Conservation (phyloP, 192 early-diverging fungal species). For the Umbelopsis sp. region DNA sequence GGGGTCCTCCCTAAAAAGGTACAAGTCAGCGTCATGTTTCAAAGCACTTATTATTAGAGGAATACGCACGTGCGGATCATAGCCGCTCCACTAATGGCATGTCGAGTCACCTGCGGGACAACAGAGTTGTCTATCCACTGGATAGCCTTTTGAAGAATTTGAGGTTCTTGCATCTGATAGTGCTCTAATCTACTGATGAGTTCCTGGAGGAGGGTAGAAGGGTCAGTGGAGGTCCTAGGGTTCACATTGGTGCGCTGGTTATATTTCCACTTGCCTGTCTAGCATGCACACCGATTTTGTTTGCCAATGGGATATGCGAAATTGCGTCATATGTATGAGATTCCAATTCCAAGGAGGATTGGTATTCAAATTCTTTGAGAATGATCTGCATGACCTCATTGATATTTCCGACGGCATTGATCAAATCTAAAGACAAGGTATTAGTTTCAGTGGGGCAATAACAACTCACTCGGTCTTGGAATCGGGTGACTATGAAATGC, state of each 20-base stretch:
- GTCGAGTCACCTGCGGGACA: slow-evolving; percentile 48
- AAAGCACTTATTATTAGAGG: not conserved
- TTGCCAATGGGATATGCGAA: slow-evolving; percentile 58
- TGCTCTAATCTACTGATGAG: slow-evolving; percentile 57
- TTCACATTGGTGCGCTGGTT: too few relatives aligned
- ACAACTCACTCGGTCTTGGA: too few relatives aligned
- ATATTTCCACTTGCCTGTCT: slow-evolving; percentile 35
- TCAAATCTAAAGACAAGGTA: slow-evolving; percentile 40
- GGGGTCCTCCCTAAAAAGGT: slow-evolving; percentile 38
- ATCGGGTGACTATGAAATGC: too few relatives aligned
- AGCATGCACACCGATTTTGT: slow-evolving; percentile 61
- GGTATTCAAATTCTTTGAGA: slow-evolving; percentile 61
- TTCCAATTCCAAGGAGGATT: slow-evolving; percentile 55
- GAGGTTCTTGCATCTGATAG: slow-evolving; percentile 52
- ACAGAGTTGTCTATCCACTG: slow-evolving; percentile 50
- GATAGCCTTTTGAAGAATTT: slow-evolving; percentile 46
- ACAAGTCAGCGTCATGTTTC: not conserved
- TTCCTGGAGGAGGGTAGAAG: slow-evolving; percentile 40
- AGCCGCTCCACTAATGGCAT: slow-evolving; percentile 59
- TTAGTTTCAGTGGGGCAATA: too few relatives aligned
- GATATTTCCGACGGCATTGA: slow-evolving; percentile 58
- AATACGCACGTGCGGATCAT: slow-evolving; percentile 54
- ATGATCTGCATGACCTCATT: slow-evolving; percentile 61
- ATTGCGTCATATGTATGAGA: slow-evolving; percentile 57
- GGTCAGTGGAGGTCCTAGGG: not conserved